Percentiles rank a stretch among this genome's conserved stretches.
phyloP scores from a whole-genome alignment of 2,329 filamentous ascomycete genomes.

The Trichophyton rubrum region DNA sequence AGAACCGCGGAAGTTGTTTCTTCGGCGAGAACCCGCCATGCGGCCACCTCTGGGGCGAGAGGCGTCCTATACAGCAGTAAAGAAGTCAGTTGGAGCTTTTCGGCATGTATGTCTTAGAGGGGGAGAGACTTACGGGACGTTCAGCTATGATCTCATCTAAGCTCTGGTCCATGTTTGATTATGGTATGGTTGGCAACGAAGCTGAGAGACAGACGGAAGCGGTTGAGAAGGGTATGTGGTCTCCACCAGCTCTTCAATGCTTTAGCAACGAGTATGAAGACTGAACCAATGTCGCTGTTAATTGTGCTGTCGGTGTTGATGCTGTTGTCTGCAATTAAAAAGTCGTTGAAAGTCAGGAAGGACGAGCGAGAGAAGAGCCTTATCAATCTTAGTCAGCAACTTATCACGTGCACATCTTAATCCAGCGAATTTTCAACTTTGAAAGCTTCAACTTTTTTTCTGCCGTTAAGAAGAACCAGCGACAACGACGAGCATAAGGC shows the following conservation, averaged over 20 bases:
- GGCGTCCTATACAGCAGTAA: not conserved
- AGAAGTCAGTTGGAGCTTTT: not conserved
- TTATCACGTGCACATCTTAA: not conserved
- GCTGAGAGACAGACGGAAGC: not conserved
- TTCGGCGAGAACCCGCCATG: constrained; percentile 21
- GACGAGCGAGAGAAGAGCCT: not conserved
- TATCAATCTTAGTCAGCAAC: not conserved
- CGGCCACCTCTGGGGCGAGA: constrained; percentile 28
- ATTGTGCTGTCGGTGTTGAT: not conserved
- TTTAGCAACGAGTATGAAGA: not conserved
- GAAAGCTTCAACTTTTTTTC: not conserved
- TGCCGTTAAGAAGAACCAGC: not conserved
- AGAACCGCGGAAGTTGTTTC: constrained; percentile 57
- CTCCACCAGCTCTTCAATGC: not conserved
- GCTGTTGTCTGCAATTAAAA: no score
- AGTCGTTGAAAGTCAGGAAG: not conserved
- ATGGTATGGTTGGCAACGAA: not conserved
- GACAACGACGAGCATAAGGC: not conserved
- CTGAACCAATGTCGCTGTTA: not conserved
- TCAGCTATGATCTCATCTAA: constrained; percentile 53
- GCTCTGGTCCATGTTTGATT: constrained; percentile 45
- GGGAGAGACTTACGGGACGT: constrained; percentile 39
- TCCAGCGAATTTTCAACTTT: not conserved
- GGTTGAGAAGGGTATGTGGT: not conserved
- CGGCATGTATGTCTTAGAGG: not conserved